Evolutionary conservation across 176 grass and related monocot species (phyloP), one percentile per base, ranked within the genome.

Genomic region (Carex kokanica): DNA sequence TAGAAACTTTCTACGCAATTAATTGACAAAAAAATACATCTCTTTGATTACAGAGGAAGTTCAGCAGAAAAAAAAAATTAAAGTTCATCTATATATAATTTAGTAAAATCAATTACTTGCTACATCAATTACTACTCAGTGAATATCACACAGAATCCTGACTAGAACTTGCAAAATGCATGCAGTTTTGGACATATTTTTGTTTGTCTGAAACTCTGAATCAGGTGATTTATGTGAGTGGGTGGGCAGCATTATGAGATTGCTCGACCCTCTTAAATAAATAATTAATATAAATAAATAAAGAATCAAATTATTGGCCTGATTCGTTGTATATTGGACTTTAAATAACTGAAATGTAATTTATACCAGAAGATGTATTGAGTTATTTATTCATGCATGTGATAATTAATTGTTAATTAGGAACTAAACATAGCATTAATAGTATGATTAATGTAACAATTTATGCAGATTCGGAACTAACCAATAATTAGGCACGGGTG

Each of bases 401-500:
- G 64, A 65, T 86, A 79, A 23, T 79, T 15, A n/a, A n/a, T n/a
- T n/a, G n/a, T n/a, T n/a, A n/a, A 1, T 8, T 31, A 32, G 17
- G 53, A 45, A 75, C 27, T 23, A 41, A 25, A 64, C 27, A 81
- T 60, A 36, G 5, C 8, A 43, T 29, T 78, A 38, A 38, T 11
- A 67, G 57, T 29, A 52, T 78, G 8, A 45, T 63, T 32, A 72
- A 73, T 58, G 66, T 31, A 84, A 21, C 21, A n/a, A 83, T 64
- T 82, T 23, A 47, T 80, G 53, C 54, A 79, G 17, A 83, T 89
- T 71, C 83, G 41, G 40, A 78, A 79, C 86, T 88, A 24, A 95
- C 91, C 93, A 91, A 84, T 88, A 87, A 24, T 82, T 88, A 45
- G 85, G 85, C 74, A 84, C 61, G 5, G 85, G 84, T 43, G 81